These are phyloP conservation scores for Kwoniella dendrophila DNA, from an alignment of 768 basidiomycete species.

Conservation along the genomic window DNA sequence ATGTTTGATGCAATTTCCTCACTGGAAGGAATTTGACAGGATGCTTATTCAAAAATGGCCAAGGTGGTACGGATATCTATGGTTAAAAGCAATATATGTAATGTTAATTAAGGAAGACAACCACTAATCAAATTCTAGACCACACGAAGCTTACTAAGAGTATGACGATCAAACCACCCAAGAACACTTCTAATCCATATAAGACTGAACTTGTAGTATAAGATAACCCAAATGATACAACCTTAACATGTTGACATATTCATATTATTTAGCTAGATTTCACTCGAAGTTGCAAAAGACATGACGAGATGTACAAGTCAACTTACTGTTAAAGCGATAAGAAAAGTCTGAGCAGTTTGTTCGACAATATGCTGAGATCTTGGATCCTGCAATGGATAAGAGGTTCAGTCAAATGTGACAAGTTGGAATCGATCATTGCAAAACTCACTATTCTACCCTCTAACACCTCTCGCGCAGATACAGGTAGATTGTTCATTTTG, in stretches of 20 bases:
- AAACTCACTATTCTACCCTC: conserved; percentile 43
- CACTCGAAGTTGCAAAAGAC: not conserved
- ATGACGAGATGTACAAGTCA: not conserved
- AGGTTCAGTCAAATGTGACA: not conserved
- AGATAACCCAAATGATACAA: conserved; percentile 37
- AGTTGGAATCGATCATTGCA: not conserved
- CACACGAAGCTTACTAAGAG: conserved; percentile 40
- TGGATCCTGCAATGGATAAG: conserved; percentile 41
- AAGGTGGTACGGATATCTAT: conserved; percentile 40
- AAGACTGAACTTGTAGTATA: conserved; percentile 37
- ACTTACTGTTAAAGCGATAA: conserved; percentile 42
- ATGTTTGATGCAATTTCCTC: conserved; percentile 28
- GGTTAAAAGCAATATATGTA: not conserved
- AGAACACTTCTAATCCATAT: conserved; percentile 41
- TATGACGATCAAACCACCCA: conserved; percentile 32
- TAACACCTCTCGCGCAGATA: conserved; percentile 25
- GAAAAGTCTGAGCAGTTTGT: conserved; percentile 37
- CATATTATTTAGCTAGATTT: not conserved
- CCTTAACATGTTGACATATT: conserved; percentile 9
- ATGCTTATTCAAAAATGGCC: conserved; percentile 42
- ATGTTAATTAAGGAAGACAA: no score
- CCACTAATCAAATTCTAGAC: no score
- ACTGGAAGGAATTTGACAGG: conserved; percentile 45
- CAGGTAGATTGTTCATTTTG: conserved; percentile 45
- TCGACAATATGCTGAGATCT: conserved; percentile 40